Evolutionary conservation across 1,284 basidiomycete genomes (phyloP), one percentile per base, ranked within the genome.

Genomic region (Sporisorium scitamineum): DNA sequence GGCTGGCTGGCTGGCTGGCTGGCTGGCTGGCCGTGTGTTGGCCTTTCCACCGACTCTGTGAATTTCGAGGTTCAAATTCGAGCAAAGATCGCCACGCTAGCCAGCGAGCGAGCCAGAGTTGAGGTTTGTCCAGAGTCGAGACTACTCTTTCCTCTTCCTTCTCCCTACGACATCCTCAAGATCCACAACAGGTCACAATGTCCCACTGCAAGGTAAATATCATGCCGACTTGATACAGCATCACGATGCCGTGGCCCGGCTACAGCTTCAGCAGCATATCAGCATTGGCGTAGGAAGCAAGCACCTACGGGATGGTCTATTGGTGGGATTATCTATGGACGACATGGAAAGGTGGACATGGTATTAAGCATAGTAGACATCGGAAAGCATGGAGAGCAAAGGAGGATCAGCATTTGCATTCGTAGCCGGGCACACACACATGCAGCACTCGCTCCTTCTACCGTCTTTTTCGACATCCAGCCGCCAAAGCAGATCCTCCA

Each of bases 141-240:
- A 13, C 20, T 5, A 11, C 32, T 32, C 39, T 50, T 22, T 24
- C 50, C 37, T 70, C 61, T 58, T 22, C 54, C 64, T 61, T 68
- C 64, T 57, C 64, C 41, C 62, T 54, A 70, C 68, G 73, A 70
- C 73, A 76, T 71, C 68, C 73, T 64, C 73, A 71, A 76, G 73
- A 68, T 55, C 61, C 63, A 14, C 50, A 57, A 14, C 67, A 75
- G 72, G 72, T 75, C 72, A 74, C 68, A 61, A 78, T 78, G 76
- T 78, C 76, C 57, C 76, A 78, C 74, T 78, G 76, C 54, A 78
- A 78, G 70, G 76, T 78, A 70, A 78, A 63, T 69, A 71, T 70
- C 62, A 52, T 45, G 26, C 32, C 69, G 34, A 65, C 60, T 32
- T 66, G 62, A 71, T 48, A 55, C 24, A 29, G 31, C 51, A 55